Evolutionary conservation across 805 yeast genomes (phyloP), one percentile per base, ranked within the genome.

Genomic region (Candida saitoana): DNA sequence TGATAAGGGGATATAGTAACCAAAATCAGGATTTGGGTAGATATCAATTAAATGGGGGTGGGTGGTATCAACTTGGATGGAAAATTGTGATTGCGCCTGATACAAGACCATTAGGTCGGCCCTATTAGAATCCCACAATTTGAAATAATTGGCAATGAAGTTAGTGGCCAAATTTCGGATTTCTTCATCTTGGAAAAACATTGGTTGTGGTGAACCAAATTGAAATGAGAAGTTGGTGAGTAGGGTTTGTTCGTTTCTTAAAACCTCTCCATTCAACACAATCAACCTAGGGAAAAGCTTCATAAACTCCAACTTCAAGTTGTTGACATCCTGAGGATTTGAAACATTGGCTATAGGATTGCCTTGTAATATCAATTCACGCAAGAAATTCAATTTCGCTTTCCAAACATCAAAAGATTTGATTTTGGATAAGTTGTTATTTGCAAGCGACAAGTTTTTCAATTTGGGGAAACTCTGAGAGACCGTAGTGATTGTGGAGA

Each of bases 81-180:
- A 89, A 54, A 93, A 91, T 56, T 84, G 87, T 0, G 97, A 87
- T 54, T 83, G 84, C 37, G 77, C 76, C 40, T 93, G 87, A 59
- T 93, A 93, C 22, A 93, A 67, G 34, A 76, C 73, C 60, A 84
- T 58, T 38, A 93, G 68, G 43, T 83, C 90, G 7, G 71, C 54
- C 45, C 99, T 69, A 55, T 86, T 80, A 4, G 74, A 53, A 65
- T 93, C 99, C 95, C 96, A 93, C 38, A 84, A 65, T 41, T 80
- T 79, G 44, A 86, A 68, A 61, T 77, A 93, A 49, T 86, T 84
- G 20, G 87, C 63, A 5, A 90, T 69, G 59, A 93, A 93, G 53
- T 75, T 80, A n/a, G 89, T 81, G 5, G 93, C 81, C 22, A 85
- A 65, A 18, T 71, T 68, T 47, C 85, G 88, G 24, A 88, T 71